Conservation (phyloP, 2,329 filamentous ascomycete species). For the Fusarium annulatum region DNA sequence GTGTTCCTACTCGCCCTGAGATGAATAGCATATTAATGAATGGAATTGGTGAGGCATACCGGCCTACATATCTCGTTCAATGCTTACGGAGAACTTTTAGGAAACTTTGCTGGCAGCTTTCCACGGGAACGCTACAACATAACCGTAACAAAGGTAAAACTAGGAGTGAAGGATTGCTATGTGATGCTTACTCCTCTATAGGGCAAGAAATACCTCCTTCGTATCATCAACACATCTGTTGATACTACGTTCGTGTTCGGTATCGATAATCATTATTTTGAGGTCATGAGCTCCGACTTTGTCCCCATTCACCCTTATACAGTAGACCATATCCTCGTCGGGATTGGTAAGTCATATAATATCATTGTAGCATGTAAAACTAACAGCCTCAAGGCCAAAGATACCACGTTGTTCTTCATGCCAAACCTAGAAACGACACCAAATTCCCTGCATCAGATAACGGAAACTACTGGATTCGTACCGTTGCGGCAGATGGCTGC, state of each 20-base stretch:
- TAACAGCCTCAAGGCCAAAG: background rate
- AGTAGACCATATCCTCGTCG: background rate
- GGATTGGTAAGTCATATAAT: background rate
- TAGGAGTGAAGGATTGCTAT: background rate
- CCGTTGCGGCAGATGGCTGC: background rate
- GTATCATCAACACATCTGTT: conserved; percentile 3
- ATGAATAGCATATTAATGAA: conserved; percentile 18
- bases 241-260: background rate
- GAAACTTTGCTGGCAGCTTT: conserved; percentile 12
- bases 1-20: background rate
- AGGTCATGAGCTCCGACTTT: background rate
- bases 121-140: conserved; percentile 5
- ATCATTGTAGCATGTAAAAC: background rate
- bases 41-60: background rate
- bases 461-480: no score
- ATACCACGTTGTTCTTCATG: background rate
- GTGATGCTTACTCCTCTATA: background rate
- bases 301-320: background rate
- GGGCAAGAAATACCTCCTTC: background rate
- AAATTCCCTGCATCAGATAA: background rate
- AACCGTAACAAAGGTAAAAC: background rate
- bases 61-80: no score
- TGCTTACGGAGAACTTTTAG: background rate
- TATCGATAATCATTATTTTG: background rate
- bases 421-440: background rate